Evolutionary conservation across 768 basidiomycete species (phyloP), one percentile per base, ranked within the genome.

Genomic region (Pisolithus marmoratus): DNA sequence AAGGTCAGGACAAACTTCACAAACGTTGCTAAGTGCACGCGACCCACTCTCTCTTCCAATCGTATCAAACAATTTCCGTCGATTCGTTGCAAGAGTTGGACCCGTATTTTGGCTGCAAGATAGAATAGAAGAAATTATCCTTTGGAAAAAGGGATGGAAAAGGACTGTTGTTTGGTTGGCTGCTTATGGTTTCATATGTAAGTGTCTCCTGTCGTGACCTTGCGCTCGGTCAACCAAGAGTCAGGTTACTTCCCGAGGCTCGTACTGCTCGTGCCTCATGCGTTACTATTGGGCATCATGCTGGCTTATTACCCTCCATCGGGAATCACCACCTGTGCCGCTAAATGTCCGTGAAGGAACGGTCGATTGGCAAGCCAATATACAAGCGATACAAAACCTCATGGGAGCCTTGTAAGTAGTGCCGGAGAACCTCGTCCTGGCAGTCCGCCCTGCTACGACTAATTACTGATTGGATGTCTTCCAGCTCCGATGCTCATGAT

Each of bases 51-150:
- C 87, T 5, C 70, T 94, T 12, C 86, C 83, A 0, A 81, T 82
- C 22, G 85, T 83, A 52, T 82, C 87, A 1, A 79, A 75, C 57
- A 91, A 93, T 63, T 92, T 92, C 60, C 77, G 83, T 55, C 72
- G 88, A 27, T 93, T 94, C 54, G 81, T 94, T 4, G 77, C 82
- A 6, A 83, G 77, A 58, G 74, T 82, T 4, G 89, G 90, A 1
- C 85, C 88, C 0, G 70, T 93, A 7, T 95, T 94, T 60, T 95
- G 92, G 93, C 56, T 94, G 19, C 90, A 90, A 68, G 93, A 96
- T 63, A 71, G 93, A 1, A 62, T 90, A 14, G 93, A 95, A 65
- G 93, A 94, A 69, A 75, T 93, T 3, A 50, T 94, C 4, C 73
- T 88, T 56, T 94, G 93, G 93, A 84, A 80, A 64, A 77, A 79